Percentiles rank a stretch among this genome's conserved stretches.
Evolutionary conservation across 2,329 filamentous ascomycete genomes (phyloP).

Genomic region (Chaetomium olivaceum): DNA sequence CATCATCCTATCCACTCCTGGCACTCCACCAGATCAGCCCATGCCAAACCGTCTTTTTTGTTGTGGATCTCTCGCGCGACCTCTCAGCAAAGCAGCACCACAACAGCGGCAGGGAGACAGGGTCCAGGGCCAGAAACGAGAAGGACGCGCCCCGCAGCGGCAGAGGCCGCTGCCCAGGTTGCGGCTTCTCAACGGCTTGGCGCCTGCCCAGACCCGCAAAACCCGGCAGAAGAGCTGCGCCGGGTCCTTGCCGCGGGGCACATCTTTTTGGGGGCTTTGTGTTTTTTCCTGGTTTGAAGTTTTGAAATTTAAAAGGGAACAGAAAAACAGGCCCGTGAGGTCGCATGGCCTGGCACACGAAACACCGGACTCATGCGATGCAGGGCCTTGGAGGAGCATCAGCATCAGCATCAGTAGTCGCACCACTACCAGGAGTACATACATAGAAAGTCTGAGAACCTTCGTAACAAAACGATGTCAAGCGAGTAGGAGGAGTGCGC

Average conservation of each 20-base stretch:
- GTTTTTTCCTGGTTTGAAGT: background rate
- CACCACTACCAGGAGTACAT: no score
- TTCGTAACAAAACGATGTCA: background rate
- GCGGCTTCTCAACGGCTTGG: conserved; percentile 13
- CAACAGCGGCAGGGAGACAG: no score
- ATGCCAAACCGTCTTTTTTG: background rate
- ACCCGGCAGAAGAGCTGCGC: conserved; percentile 8
- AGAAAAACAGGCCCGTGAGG: background rate
- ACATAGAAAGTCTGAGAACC: background rate
- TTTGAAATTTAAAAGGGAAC: background rate
- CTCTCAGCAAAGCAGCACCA: background rate
- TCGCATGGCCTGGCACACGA: conserved; percentile 7
- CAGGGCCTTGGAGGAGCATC: background rate
- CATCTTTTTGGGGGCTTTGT: background rate
- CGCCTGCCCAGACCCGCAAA: conserved; percentile 14
- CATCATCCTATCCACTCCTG: no score
- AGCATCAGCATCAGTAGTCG: no score
- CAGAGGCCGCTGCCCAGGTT: conserved; percentile 19
- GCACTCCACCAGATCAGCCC: background rate
- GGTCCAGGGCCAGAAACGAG: background rate
- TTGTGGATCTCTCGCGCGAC: background rate
- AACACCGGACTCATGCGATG: background rate
- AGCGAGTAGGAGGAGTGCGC: background rate
- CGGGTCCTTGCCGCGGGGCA: background rate
- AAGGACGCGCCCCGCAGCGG: conserved; percentile 23